Conservation (phyloP, 257 asterid genomes). For the Lycium ferocissimum region DNA sequence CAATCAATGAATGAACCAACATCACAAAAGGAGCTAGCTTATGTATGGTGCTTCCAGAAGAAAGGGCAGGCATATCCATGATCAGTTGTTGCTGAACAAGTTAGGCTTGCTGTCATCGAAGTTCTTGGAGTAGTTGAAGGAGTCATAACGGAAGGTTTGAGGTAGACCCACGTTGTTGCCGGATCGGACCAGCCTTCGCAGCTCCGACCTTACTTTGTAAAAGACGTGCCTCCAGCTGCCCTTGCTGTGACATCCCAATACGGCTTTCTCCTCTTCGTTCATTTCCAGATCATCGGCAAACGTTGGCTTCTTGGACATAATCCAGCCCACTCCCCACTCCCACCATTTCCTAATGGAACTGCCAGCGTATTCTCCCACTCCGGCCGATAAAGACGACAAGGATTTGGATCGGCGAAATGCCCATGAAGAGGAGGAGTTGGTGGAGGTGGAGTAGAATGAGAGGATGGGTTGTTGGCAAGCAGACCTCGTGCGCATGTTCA, state of each 20-base stretch:
- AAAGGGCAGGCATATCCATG: background rate
- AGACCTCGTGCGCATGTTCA: constrained; percentile 12
- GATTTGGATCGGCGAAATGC: constrained; percentile 73
- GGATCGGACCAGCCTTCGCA: constrained; percentile 65
- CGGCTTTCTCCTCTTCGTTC: constrained; percentile 73
- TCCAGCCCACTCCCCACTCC: constrained; percentile 82
- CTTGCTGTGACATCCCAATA: constrained; percentile 66
- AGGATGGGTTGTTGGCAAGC: constrained; percentile 22
- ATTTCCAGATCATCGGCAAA: constrained; percentile 88
- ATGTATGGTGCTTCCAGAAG: too few relatives aligned
- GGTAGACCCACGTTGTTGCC: constrained; percentile 68
- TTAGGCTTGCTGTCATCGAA: constrained; percentile 37
- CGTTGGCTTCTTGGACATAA: constrained; percentile 71
- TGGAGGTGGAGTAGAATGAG: constrained; percentile 25
- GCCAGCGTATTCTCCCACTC: constrained; percentile 56
- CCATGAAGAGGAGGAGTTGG: constrained; percentile 31
- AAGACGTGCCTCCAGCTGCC: constrained; percentile 88
- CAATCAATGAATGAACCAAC: constrained; percentile 18
- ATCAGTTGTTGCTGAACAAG: background rate
- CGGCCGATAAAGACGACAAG: constrained; percentile 37
- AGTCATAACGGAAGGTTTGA: constrained; percentile 67
- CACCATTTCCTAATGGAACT: constrained; percentile 77
- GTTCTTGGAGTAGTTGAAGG: constrained; percentile 53
- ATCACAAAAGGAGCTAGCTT: background rate
- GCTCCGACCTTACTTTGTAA: constrained; percentile 64